Evolutionary conservation across 495 filamentous ascomycete genomes (phyloP), one percentile per base, ranked within the genome.

Genomic region (Trichoderma virens): DNA sequence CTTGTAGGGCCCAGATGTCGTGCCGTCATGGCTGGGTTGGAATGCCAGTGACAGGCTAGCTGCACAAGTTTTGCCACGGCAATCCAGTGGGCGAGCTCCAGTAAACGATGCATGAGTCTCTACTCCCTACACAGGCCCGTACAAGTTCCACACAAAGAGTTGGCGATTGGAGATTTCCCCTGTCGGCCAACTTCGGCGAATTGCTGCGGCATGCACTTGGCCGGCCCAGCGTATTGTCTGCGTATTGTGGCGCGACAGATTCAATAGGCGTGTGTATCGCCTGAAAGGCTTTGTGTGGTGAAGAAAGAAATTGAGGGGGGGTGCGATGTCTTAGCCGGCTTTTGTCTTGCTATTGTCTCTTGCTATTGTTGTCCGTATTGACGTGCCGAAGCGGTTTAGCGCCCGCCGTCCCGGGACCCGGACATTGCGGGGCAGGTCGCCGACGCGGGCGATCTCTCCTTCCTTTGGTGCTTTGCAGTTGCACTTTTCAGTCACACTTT

Each of bases 351-450:
- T 56, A 56, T 56, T 56, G 47, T 56, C 47, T 7, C 5, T 56
- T 56, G 47, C 47, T 56, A 56, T 56, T 56, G 47, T 56, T 56
- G 47, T 56, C 47, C 23, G 47, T 56, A 56, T 56, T 56, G 47
- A 56, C 23, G 23, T 27, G 7, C 47, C 47, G 23, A 56, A 56
- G 47, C 47, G 47, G 47, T 11, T 56, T 56, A 56, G 47, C 47
- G 47, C 47, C 47, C 47, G 47, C 47, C 20, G 47, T 56, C 47
- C 47, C 20, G 47, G 45, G 23, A 18, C 23, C 47, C 47, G 47
- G 25, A 11, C 25, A 28, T n/a, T n/a, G 47, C 47, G 47, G 47
- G 47, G 47, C 47, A 2, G 1, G 5, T 28, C 23, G 23, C 47
- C 23, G 20, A 56, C 27, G 47, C 23, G 47, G 47, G 25, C 47